Conservation (phyloP, 768 basidiomycete genomes). For the Kwoniella shandongensis region DNA sequence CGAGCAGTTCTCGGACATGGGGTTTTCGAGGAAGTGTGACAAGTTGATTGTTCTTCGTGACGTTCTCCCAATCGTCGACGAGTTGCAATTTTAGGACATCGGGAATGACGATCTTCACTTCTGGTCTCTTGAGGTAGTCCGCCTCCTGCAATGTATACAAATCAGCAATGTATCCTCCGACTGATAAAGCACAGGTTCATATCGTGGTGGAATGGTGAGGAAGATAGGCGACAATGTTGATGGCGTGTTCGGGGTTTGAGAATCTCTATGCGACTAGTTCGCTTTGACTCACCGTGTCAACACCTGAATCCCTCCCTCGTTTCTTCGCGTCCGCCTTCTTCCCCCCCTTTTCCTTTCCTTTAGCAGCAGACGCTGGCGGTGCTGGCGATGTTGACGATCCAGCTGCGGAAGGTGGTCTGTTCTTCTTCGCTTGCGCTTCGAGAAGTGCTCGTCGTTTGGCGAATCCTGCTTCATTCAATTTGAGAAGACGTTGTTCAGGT, state of each 20-base stretch:
- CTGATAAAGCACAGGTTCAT: too few species aligned
- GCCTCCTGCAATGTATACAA: conserved; percentile 62
- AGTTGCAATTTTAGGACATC: conserved; percentile 84
- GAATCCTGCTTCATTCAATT: conserved; percentile 77
- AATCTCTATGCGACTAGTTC: too few species aligned
- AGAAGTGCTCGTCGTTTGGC: conserved; percentile 70
- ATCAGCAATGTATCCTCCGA: not conserved
- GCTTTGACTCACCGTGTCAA: conserved; percentile 47
- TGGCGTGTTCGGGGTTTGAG: too few species aligned
- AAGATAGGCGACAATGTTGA: too few species aligned
- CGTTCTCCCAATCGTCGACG: conserved; percentile 96
- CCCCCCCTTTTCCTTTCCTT: conserved; percentile 43
- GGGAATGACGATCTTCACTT: conserved; percentile 86
- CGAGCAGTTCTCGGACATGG: conserved; percentile 71
- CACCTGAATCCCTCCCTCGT: conserved; percentile 57
- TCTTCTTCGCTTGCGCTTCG: conserved; percentile 55
- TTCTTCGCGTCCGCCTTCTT: conserved; percentile 61
- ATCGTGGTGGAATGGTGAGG: not conserved
- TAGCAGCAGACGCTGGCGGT: conserved; percentile 9
- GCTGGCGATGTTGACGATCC: conserved; percentile 24
- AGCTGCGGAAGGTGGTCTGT: conserved; percentile 53
- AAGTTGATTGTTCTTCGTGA: conserved; percentile 91
- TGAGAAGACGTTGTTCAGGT: conserved; percentile 72
- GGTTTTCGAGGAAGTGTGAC: conserved; percentile 79
- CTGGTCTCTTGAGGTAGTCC: conserved; percentile 73